Conservation (phyloP, 306 rosid genomes). For the Vicia sativa region DNA sequence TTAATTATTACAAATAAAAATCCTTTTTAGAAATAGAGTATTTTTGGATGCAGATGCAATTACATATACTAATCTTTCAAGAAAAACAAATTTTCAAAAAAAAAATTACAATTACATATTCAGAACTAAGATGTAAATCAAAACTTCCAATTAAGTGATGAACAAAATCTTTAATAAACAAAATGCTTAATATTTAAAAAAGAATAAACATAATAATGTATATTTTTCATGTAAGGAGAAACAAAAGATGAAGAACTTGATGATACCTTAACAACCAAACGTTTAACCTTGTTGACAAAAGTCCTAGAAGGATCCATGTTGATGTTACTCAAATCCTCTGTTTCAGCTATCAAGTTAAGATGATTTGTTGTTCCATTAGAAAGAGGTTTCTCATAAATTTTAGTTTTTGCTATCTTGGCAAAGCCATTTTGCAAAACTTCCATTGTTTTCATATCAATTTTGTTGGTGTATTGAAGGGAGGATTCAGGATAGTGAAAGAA, state of each 20-base stretch:
- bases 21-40: too few species aligned
- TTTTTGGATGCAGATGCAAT: too few species aligned
- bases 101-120: too few species aligned
- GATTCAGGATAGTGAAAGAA: neutral
- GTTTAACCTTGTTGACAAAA: constrained; percentile 27
- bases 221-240: neutral
- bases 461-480: neutral
- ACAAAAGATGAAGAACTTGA: neutral
- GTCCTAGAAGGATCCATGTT: constrained; percentile 28
- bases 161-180: too few species aligned
- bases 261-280: constrained; percentile 17
- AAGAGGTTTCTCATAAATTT: neutral
- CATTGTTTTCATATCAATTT: neutral
- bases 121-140: too few species aligned
- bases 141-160: too few species aligned
- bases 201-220: neutral
- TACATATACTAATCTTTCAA: too few species aligned
- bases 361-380: constrained; percentile 13
- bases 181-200: neutral
- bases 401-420: neutral
- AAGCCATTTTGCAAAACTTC: constrained; percentile 29
- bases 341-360: neutral
- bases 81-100: too few species aligned
- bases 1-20: too few species aligned
- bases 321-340: neutral